Conservation (phyloP, 75 land plant genomes). For the Chamaecyparis obtusa region DNA sequence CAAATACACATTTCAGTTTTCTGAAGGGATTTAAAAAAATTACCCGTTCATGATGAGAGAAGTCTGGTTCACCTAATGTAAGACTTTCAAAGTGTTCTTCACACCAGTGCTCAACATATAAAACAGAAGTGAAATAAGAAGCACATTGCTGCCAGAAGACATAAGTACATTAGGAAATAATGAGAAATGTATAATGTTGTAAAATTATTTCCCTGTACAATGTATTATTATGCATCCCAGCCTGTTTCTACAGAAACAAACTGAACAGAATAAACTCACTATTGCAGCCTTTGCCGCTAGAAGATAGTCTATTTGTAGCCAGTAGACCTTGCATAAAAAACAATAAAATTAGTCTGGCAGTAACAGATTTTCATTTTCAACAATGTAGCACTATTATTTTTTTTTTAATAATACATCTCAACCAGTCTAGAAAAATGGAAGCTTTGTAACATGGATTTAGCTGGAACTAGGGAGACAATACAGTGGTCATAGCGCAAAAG, state of each 20-base stretch:
- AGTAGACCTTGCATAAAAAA: slow-evolving; percentile 64
- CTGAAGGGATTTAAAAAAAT: neutral
- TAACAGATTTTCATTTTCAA: neutral
- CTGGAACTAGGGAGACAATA: too few relatives aligned
- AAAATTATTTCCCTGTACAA: neutral
- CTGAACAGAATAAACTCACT: slow-evolving; percentile 48
- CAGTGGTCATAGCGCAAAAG: too few relatives aligned
- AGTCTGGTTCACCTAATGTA: slow-evolving; percentile 79
- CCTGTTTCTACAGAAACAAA: neutral
- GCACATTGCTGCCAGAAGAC: slow-evolving; percentile 64
- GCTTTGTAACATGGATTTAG: too few relatives aligned
- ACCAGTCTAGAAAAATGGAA: too few relatives aligned
- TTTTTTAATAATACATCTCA: too few relatives aligned
- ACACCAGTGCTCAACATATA: slow-evolving; percentile 98
- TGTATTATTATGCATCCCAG: neutral
- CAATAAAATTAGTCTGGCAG: neutral
- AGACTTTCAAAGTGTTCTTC: slow-evolving; percentile 76
- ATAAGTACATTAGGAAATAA: neutral
- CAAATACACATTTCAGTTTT: neutral
- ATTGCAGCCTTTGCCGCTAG: slow-evolving; percentile 77
- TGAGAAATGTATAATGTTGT: neutral
- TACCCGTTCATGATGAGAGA: slow-evolving; percentile 70
- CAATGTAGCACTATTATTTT: neutral
- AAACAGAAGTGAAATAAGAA: slow-evolving; percentile 78
- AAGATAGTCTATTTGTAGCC: slow-evolving; percentile 93